Evolutionary conservation across 2,329 filamentous ascomycete genomes (phyloP).

Genomic region (Aspergillus texensis): DNA sequence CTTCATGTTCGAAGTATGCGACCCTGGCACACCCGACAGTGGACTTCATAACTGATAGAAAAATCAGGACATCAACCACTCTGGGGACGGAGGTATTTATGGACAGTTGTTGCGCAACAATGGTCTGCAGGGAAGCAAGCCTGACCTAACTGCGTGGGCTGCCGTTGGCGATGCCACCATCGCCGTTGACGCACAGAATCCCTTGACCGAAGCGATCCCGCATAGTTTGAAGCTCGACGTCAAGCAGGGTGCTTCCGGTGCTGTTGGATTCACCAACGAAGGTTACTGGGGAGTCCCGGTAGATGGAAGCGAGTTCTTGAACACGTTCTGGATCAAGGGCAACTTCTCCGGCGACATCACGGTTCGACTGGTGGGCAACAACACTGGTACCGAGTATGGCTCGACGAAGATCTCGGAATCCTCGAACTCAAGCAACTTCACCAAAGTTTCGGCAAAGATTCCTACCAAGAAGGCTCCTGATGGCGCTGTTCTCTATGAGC

Average conservation of each 20-base stretch:
- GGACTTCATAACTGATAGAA: background rate
- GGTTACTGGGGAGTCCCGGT: slow-evolving; percentile 34
- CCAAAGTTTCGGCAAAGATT: slow-evolving; percentile 20
- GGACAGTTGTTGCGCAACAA: slow-evolving; percentile 71
- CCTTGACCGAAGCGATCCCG: slow-evolving; percentile 57
- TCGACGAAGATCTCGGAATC: slow-evolving; percentile 19
- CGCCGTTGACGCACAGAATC: slow-evolving; percentile 51
- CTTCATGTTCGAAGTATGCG: slow-evolving; percentile 46
- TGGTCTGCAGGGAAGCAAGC: slow-evolving; percentile 63
- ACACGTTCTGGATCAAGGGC: slow-evolving; percentile 29
- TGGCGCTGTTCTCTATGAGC: slow-evolving; percentile 17
- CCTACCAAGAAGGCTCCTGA: slow-evolving; percentile 20
- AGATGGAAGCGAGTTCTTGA: slow-evolving; percentile 22
- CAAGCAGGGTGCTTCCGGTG: slow-evolving; percentile 25
- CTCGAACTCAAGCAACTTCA: slow-evolving; percentile 20
- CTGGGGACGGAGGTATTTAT: slow-evolving; percentile 73
- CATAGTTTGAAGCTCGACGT: slow-evolving; percentile 51
- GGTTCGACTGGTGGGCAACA: slow-evolving; percentile 20
- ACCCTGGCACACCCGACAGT: background rate
- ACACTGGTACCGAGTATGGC: slow-evolving; percentile 21
- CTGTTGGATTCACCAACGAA: slow-evolving; percentile 47
- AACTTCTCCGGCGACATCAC: slow-evolving; percentile 22
- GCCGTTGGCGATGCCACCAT: slow-evolving; percentile 49
- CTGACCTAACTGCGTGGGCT: slow-evolving; percentile 51
- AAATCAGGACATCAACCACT: slow-evolving; percentile 64